phyloP scores from a whole-genome alignment of 2,329 filamentous ascomycete species.

The Ophiognomonia clavigignenti-juglandacearum region DNA sequence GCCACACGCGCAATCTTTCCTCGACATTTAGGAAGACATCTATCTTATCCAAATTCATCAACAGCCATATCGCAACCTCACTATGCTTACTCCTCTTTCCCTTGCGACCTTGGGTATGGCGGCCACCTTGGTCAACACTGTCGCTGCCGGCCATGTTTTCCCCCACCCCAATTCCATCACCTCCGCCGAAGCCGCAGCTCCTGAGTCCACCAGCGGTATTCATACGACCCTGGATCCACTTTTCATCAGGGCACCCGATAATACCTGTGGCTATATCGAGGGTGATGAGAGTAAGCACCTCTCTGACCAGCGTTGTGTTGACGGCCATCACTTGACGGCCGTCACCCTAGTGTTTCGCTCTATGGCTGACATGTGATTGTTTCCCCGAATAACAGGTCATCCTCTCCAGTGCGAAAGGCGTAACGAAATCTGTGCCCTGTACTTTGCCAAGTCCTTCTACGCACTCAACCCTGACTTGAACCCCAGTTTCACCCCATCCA shows the following conservation, averaged over 20 bases:
- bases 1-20: not conserved
- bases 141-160: too few relatives aligned
- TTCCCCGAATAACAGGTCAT: not conserved
- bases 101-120: not conserved
- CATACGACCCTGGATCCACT: not conserved
- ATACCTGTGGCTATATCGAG: constrained; percentile 5
- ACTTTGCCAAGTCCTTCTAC: constrained; percentile 3
- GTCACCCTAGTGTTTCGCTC: too few relatives aligned
- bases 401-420: not conserved
- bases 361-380: not conserved
- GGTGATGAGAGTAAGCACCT: not conserved
- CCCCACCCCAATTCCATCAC: too few relatives aligned
- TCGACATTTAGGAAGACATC: not conserved
- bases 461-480: too few relatives aligned
- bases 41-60: too few relatives aligned
- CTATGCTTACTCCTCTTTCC: not conserved
- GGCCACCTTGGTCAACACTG: not conserved
- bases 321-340: too few relatives aligned
- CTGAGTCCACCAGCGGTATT: too few relatives aligned
- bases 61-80: not conserved
- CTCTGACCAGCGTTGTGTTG: too few relatives aligned
- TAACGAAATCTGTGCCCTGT: constrained; percentile 6
- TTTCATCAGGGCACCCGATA: constrained; percentile 5
- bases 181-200: too few relatives aligned
- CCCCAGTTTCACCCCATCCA: too few relatives aligned